Evolutionary conservation across 2,329 filamentous ascomycete species (phyloP).

Genomic region (Escovopsis sp.): DNA sequence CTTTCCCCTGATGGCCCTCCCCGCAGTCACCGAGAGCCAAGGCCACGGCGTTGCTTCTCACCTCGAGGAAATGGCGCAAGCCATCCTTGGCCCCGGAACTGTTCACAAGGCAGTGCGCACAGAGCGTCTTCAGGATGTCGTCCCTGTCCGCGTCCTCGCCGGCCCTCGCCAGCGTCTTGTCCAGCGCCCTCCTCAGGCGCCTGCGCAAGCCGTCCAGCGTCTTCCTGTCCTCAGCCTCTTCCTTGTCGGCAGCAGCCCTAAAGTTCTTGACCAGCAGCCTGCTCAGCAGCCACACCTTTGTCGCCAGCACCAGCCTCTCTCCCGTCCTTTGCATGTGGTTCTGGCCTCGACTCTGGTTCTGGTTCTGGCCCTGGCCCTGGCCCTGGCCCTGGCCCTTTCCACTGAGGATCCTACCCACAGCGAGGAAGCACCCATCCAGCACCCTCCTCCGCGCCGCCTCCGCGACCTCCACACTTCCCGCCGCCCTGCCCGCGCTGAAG

Average conservation of each 20-base stretch:
- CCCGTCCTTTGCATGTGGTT: constrained; percentile 21
- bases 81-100: constrained; percentile 69
- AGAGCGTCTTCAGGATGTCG: constrained; percentile 56
- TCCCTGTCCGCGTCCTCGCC: constrained; percentile 32
- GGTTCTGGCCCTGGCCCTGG: constrained; percentile 6
- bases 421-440: constrained; percentile 35
- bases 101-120: constrained; percentile 67
- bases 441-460: constrained; percentile 31
- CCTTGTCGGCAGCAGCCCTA: constrained; percentile 24
- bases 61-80: constrained; percentile 59
- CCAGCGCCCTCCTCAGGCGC: constrained; percentile 50
- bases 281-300: constrained; percentile 63
- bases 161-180: constrained; percentile 51
- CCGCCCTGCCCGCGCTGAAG: constrained; percentile 18
- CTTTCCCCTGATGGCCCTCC: constrained; percentile 14
- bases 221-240: constrained; percentile 37
- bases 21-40: constrained; percentile 40
- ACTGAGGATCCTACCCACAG: constrained; percentile 33
- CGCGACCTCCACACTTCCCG: constrained; percentile 10
- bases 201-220: constrained; percentile 46
- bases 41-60: constrained; percentile 54
- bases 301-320: constrained; percentile 37
- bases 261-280: constrained; percentile 63
- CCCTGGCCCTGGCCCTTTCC: constrained; percentile 17
- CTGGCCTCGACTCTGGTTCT: constrained; percentile 12